Evolutionary conservation across 306 rosid genomes (phyloP).

Genomic region (Erythrophleum fordii): DNA sequence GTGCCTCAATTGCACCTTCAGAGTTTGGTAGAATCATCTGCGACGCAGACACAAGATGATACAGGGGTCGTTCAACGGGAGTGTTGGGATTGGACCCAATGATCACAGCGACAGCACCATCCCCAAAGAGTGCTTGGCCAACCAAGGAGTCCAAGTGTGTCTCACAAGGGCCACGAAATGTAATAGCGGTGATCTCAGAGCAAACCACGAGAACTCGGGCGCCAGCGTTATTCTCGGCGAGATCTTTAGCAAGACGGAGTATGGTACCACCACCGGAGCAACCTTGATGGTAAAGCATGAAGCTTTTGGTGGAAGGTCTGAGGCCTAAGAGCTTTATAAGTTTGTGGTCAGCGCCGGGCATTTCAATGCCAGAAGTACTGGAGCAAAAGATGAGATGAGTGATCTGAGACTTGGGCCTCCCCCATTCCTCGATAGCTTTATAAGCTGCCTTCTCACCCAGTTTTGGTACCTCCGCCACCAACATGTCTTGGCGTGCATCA

Average conservation of each 20-base stretch:
- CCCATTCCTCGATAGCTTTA: constrained; percentile 54
- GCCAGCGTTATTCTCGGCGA: constrained; percentile 42
- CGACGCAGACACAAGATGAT: background rate
- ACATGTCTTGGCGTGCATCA: constrained; percentile 41
- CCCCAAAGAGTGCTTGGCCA: constrained; percentile 53
- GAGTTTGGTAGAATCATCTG: constrained; percentile 38
- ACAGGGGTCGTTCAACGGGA: constrained; percentile 15
- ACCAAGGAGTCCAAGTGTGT: constrained; percentile 42
- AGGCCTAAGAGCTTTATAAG: constrained; percentile 48
- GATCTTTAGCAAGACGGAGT: constrained; percentile 48
- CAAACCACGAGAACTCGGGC: constrained; percentile 52
- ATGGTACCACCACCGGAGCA: constrained; percentile 47
- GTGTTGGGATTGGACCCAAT: constrained; percentile 39
- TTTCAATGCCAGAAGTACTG: constrained; percentile 38
- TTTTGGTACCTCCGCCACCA: constrained; percentile 44
- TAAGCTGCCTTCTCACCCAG: constrained; percentile 56
- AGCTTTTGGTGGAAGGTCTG: constrained; percentile 37
- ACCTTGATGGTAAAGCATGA: constrained; percentile 48
- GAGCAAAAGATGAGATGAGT: constrained; percentile 56
- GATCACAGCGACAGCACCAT: constrained; percentile 45
- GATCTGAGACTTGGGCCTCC: constrained; percentile 41
- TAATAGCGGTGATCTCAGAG: constrained; percentile 31
- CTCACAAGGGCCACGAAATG: constrained; percentile 37
- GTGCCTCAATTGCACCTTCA: constrained; percentile 43
- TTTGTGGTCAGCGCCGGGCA: constrained; percentile 52